Percentiles rank a stretch among this genome's conserved stretches.
These are phyloP conservation scores for Hypoxylon perforatum DNA, from an alignment of 495 filamentous ascomycete species.

Conservation along the genomic window DNA sequence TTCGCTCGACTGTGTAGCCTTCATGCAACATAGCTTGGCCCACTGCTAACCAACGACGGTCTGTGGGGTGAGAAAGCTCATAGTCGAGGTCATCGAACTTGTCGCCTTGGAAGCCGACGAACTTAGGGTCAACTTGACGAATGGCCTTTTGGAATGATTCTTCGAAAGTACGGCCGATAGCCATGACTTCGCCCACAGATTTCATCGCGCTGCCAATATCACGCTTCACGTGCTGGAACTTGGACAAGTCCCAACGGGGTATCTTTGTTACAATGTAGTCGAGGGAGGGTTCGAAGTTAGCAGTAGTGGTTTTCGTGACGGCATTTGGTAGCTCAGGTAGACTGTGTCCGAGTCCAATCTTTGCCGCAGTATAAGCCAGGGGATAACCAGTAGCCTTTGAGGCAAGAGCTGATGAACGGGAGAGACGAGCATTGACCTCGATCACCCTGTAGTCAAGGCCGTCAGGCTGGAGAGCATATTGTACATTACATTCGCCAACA, in stretches of 20 bases:
- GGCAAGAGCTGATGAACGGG: conserved; percentile 93
- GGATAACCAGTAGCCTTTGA: conserved; percentile 99
- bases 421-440: conserved; percentile 97
- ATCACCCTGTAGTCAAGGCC: conserved; percentile 97
- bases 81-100: conserved; percentile 94
- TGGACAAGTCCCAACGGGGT: conserved; percentile 94
- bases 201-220: conserved; percentile 99
- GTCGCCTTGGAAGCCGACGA: conserved; percentile 92
- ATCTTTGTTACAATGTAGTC: conserved; percentile 99
- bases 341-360: conserved; percentile 95
- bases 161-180: conserved; percentile 96
- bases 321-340: conserved; percentile 96
- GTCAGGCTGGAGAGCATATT: conserved; percentile 95
- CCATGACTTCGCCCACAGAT: conserved; percentile 99
- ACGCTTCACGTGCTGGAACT: conserved; percentile 98
- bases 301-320: conserved; percentile 97
- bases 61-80: conserved; percentile 88
- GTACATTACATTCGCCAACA: conserved; percentile 97
- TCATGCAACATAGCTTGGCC: conserved; percentile 98
- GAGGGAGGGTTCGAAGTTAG: conserved; percentile 97
- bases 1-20: conserved; percentile 86
- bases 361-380: conserved; percentile 94
- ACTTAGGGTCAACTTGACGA: conserved; percentile 92
- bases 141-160: conserved; percentile 99
- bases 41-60: conserved; percentile 95